Base-by-base conservation (phyloP, 208 protist genomes). In the Wallacemonas collosoma region DNA sequence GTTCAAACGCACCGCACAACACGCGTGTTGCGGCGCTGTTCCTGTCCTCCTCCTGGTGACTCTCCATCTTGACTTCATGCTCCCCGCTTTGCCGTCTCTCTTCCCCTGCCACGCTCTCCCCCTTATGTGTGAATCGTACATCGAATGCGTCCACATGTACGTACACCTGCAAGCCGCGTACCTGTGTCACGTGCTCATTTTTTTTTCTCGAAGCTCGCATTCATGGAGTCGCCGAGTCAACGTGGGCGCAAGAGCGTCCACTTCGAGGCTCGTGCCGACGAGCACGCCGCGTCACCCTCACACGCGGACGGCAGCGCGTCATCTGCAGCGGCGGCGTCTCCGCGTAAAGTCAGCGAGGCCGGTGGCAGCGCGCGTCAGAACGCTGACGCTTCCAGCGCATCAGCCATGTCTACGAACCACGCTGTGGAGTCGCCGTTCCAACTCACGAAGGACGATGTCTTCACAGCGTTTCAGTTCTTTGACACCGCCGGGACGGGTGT, bases 401-500 rank as follows among this genome's bases (percentile, higher is more conserved):
- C 8, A 1, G 62, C 3, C 47, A 53, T 6, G 48, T 58, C 15
- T 4, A 43, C 9, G n/a, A 68, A 47, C 62, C 15, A 47, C 1
- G 53, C 45, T 14, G 17, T 47, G 45, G 41, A n/a, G 14, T 8
- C 62, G 9, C 78, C 74, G 5, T 92, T 92, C 50, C 45, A 66
- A 15, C 84, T 97, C 38, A 91, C 81, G 1, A 76, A 81, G 15
- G 93, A 94, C 0, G 94, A 98, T 54, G 91, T 98, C 12, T 79
- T 87, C 45, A 87, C 89, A 5, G 96, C 94, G 4, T 98, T 98
- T 68, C 80, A 90, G 44, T 98, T 98, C 67, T 97, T 98, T 72
- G 94, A 97, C 76, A 79, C 95, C 11, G 73, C 87, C 38, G 85
- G 86, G 38, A 94, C 85, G 58, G 93, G 89, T 1, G 50, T 84